Evolutionary conservation across 1,284 basidiomycete species (phyloP).

Genomic region (Tilletia indica): DNA sequence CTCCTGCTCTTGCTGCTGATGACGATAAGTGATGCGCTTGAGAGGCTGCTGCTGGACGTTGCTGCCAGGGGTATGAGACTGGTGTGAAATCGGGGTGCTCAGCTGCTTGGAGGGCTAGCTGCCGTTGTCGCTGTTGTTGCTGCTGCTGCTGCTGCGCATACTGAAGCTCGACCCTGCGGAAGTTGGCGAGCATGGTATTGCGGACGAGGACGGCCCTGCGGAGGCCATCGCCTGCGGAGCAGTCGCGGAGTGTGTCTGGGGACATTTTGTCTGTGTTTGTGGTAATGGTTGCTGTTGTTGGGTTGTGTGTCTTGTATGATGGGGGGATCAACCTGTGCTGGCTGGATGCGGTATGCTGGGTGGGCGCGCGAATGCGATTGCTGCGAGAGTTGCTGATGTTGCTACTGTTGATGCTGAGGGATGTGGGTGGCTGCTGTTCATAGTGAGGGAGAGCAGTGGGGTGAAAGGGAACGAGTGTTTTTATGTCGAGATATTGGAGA

Average conservation of each 20-base stretch:
- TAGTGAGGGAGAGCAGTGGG: no score
- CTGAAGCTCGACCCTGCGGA: constrained; percentile 2
- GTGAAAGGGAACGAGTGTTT: no score
- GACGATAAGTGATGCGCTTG: background rate
- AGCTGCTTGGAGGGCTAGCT: background rate
- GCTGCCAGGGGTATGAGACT: constrained; percentile 8
- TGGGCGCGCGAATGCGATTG: constrained; percentile 1
- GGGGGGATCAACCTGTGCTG: background rate
- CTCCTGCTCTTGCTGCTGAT: background rate
- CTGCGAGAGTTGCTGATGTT: background rate
- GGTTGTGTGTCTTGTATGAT: background rate
- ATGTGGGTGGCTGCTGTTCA: background rate
- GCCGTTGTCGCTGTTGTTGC: constrained; percentile 1
- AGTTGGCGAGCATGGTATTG: constrained; percentile 38
- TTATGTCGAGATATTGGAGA: no score
- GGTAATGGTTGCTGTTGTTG: background rate
- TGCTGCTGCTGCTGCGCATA: background rate
- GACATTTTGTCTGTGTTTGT: background rate
- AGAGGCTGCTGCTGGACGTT: no score
- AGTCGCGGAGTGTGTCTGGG: constrained; percentile 20
- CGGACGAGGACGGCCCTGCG: constrained; percentile 35
- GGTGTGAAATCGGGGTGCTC: background rate
- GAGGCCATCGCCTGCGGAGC: constrained; percentile 36
- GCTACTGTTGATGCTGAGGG: background rate
- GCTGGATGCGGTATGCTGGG: constrained; percentile 4